These are phyloP conservation scores for Aspergillus mulundensis DNA, from an alignment of 495 filamentous ascomycete genomes.

Conservation along the genomic window DNA sequence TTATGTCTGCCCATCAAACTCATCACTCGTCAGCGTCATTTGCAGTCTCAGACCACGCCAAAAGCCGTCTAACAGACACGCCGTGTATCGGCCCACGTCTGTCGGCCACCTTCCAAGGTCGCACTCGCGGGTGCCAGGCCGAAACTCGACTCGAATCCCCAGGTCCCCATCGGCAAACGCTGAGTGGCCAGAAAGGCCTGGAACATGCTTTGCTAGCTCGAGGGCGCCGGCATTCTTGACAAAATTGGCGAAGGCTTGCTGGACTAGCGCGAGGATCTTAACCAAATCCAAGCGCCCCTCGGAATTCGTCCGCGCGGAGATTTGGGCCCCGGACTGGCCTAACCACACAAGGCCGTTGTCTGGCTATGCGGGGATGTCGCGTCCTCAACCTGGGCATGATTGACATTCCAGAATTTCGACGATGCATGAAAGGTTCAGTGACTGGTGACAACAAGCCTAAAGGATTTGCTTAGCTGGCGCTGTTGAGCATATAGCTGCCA, in stretches of 20 bases:
- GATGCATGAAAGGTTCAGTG: not conserved
- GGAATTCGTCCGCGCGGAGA: constrained; percentile 1
- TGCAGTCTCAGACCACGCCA: not conserved
- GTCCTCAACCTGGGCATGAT: not conserved
- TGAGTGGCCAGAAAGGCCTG: not conserved
- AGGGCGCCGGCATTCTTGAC: not conserved
- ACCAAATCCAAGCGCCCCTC: not conserved
- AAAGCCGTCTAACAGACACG: not conserved
- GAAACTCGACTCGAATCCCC: not conserved
- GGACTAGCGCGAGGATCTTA: constrained; percentile 1
- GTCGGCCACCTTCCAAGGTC: not conserved
- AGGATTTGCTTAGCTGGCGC: not conserved
- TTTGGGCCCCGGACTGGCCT: not conserved
- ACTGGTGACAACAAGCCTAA: not conserved
- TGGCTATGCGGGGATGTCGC: not conserved
- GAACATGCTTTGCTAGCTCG: not conserved
- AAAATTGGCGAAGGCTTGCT: not conserved
- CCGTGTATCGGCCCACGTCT: constrained; percentile 2
- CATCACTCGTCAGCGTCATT: not conserved
- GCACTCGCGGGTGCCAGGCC: not conserved
- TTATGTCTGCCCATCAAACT: not conserved
- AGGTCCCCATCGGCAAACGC: not conserved
- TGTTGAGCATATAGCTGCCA: not conserved
- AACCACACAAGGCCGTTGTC: not conserved
- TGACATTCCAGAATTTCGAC: not conserved